phyloP scores from a whole-genome alignment of 768 basidiomycete genomes.

The Mycena rebaudengoi region DNA sequence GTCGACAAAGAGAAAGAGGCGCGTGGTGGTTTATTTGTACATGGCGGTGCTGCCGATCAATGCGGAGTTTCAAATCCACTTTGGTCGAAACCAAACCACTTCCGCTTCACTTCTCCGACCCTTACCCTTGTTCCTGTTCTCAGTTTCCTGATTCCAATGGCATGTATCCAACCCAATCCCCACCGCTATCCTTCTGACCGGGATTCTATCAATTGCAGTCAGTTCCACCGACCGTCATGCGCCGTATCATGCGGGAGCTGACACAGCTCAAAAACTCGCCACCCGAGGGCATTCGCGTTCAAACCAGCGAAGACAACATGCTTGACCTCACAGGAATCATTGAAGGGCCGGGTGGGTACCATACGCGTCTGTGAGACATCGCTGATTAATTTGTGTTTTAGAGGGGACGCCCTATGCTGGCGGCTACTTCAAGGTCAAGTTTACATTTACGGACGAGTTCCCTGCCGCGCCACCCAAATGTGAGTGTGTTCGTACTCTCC shows the following conservation, averaged over 20 bases:
- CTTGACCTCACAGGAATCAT: conserved; percentile 89
- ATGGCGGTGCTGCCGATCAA: too few species aligned
- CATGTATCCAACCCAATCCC: neutral
- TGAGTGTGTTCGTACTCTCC: conserved; percentile 44
- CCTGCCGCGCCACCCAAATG: conserved; percentile 95
- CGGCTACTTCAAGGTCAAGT: conserved; percentile 77
- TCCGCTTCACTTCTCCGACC: too few species aligned
- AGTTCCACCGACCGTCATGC: conserved; percentile 67
- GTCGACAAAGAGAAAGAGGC: too few species aligned
- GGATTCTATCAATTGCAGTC: conserved; percentile 44
- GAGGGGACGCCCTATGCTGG: conserved; percentile 75
- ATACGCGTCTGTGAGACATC: conserved; percentile 27
- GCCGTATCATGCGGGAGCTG: conserved; percentile 89
- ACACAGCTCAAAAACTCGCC: conserved; percentile 82
- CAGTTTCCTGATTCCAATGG: conserved; percentile 13
- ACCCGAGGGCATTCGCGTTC: conserved; percentile 91
- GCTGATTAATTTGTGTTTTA: conserved; percentile 40
- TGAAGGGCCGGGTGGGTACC: conserved; percentile 82
- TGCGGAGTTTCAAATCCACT: too few species aligned
- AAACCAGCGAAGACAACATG: conserved; percentile 88
- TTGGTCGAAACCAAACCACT: too few species aligned
- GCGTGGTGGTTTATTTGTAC: too few species aligned
- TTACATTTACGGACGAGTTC: conserved; percentile 93
- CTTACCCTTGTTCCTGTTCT: too few species aligned
- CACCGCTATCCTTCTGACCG: neutral